Conservation (phyloP, 2,329 filamentous ascomycete genomes). For the Parascedosporium putredinis region DNA sequence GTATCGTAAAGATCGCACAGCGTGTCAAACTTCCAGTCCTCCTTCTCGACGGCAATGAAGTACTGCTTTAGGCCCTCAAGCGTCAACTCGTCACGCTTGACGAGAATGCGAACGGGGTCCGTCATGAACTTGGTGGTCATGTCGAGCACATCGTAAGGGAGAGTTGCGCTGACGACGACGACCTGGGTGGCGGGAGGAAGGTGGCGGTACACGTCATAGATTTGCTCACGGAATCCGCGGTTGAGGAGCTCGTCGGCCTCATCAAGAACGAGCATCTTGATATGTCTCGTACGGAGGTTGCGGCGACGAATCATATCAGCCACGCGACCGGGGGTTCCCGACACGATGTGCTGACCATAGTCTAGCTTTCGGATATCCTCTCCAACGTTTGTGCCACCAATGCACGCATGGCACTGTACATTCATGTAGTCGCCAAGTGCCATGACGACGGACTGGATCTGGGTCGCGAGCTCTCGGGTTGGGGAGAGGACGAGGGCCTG, state of each 20-base stretch:
- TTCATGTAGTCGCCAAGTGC: constrained; percentile 99
- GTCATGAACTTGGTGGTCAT: constrained; percentile 99
- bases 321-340: constrained; percentile 92
- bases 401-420: constrained; percentile 96
- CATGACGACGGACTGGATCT: constrained; percentile 98
- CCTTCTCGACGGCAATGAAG: constrained; percentile 98
- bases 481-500: constrained; percentile 93
- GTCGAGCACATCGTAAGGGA: constrained; percentile 95
- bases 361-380: constrained; percentile 97
- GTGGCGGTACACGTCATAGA: constrained; percentile 97
- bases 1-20: constrained; percentile 98
- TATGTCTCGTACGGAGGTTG: constrained; percentile 46
- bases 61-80: constrained; percentile 97
- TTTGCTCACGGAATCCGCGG: constrained; percentile 94
- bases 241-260: constrained; percentile 63
- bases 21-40: constrained; percentile 99
- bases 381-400: constrained; percentile 93
- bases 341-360: constrained; percentile 95
- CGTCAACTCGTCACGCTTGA: constrained; percentile 97
- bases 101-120: constrained; percentile 87
- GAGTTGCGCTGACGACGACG: constrained; percentile 92
- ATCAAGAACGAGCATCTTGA: constrained; percentile 55
- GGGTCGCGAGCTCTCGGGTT: constrained; percentile 90
- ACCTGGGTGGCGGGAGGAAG: constrained; percentile 94
- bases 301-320: constrained; percentile 53